Evolutionary conservation across 352 stramenopile species (phyloP), one percentile per base, ranked within the genome.

Genomic region (Pilasporangium apinafurcum): DNA sequence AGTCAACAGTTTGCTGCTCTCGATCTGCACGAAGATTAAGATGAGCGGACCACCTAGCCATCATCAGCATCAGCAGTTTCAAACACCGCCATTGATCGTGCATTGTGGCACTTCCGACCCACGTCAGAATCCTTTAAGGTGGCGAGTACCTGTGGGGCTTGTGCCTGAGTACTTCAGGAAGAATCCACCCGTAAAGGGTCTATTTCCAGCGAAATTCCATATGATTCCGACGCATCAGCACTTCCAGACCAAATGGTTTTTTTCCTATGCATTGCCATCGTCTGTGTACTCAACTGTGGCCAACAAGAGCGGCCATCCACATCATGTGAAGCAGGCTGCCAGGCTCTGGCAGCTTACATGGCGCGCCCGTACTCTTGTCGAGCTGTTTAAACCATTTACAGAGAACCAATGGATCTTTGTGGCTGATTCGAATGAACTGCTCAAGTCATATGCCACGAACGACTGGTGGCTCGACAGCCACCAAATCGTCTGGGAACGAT

Each of bases 321-420:
- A 62, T n/a, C 73, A 90, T 54, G 73, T 86, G 32, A 76, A 77
- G 34, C 69, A 88, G 16, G 78, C 78, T 0, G 71, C 73, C 3
- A 62, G 68, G 38, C 56, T 93, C 8, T 86, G 75, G 73, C 62
- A 73, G 38, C 71, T 93, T 24, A 89, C 78, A 16, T 88, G 73
- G 75, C 71, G 76, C 8, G 77, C 77, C 9, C 76, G 78, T 1
- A 84, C 66, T 8, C 60, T 93, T 4, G 77, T 91, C 12, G 77
- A 87, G 44, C 40, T 90, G 3, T 95, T 93, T 51, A 89, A 92
- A 61, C 79, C 81, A 1, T 95, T 95, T 24, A 95, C 83, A 3
- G 66, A 90, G 46, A 91, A 86, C 55, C 70, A 95, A 43, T 95
- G 80, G 77, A 70, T 88, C 34, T 95, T 91, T 33, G 48, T 44